These are phyloP conservation scores for Tulasnella sp. DNA, from an alignment of 768 basidiomycete species.

Conservation along the genomic window DNA sequence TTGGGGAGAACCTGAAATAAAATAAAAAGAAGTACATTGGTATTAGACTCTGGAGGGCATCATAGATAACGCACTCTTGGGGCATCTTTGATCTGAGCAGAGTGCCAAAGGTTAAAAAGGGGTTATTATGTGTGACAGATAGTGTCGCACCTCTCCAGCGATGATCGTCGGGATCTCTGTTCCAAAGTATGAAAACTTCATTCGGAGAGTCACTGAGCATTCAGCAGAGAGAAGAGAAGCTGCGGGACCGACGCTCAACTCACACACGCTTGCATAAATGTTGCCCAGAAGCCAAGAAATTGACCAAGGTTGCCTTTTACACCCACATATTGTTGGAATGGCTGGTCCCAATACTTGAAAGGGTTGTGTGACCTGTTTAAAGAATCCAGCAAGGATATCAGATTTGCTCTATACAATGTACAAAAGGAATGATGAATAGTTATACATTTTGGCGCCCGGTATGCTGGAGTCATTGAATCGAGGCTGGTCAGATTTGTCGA, in stretches of 20 bases:
- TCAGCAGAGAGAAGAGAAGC: background rate
- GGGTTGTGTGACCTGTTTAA: background rate
- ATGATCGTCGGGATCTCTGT: conserved; percentile 3
- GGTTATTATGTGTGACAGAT: background rate
- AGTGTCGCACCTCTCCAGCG: conserved; percentile 10
- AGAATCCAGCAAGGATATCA: background rate
- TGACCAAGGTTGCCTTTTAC: background rate
- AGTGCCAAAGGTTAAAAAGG: background rate
- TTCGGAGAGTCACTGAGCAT: background rate
- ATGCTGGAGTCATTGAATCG: too few species aligned
- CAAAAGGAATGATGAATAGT: background rate
- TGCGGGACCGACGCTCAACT: background rate
- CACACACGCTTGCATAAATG: conserved; percentile 3
- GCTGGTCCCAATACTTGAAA: background rate
- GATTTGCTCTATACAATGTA: background rate
- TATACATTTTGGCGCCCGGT: background rate
- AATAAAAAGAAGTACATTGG: background rate
- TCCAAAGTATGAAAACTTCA: conserved; percentile 3
- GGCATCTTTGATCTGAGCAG: background rate
- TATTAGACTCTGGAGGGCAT: background rate
- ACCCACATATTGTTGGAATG: background rate
- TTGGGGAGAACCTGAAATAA: background rate
- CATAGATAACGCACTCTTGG: background rate
- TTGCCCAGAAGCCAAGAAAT: background rate
- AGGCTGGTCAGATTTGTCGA: background rate